Conservation (phyloP, 768 basidiomycete species). For the Boletellus ananiceps region DNA sequence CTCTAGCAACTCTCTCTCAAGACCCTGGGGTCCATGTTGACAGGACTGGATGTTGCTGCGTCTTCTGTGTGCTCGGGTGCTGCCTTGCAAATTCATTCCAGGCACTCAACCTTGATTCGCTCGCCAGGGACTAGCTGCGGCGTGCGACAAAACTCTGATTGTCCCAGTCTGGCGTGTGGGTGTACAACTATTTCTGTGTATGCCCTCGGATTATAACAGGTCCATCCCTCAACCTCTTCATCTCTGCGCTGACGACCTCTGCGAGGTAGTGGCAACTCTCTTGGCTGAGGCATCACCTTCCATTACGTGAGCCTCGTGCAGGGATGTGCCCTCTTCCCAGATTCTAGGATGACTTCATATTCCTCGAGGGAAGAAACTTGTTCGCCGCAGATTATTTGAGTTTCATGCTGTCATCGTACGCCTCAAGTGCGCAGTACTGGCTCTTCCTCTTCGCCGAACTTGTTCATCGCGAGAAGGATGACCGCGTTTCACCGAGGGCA, state of each 20-base stretch:
- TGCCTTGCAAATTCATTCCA: conserved; percentile 1
- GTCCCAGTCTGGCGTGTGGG: background rate
- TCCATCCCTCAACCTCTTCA: background rate
- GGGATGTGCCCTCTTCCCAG: conserved; percentile 11
- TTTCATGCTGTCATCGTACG: conserved; percentile 2
- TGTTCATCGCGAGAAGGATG: conserved; percentile 9
- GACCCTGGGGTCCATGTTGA: conserved; percentile 10
- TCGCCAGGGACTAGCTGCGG: background rate
- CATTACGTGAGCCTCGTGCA: conserved; percentile 14
- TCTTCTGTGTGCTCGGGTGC: background rate
- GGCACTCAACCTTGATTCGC: background rate
- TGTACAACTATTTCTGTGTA: background rate
- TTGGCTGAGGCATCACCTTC: background rate
- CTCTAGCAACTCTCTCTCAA: background rate
- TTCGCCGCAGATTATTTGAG: conserved; percentile 12
- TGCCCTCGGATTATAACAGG: background rate
- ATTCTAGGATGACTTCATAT: conserved; percentile 10
- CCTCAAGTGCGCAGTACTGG: conserved; percentile 3
- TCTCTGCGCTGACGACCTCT: background rate
- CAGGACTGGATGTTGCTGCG: background rate
- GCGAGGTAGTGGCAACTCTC: background rate
- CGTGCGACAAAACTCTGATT: background rate
- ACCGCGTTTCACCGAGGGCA: conserved; percentile 13
- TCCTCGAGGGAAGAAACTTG: conserved; percentile 7
- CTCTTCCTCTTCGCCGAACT: conserved; percentile 12